A percentile compares a stretch with the other conserved stretches of the same genome.
phyloP scores from a whole-genome alignment of 129 eudicot species.

The Pulicaria dysenterica region DNA sequence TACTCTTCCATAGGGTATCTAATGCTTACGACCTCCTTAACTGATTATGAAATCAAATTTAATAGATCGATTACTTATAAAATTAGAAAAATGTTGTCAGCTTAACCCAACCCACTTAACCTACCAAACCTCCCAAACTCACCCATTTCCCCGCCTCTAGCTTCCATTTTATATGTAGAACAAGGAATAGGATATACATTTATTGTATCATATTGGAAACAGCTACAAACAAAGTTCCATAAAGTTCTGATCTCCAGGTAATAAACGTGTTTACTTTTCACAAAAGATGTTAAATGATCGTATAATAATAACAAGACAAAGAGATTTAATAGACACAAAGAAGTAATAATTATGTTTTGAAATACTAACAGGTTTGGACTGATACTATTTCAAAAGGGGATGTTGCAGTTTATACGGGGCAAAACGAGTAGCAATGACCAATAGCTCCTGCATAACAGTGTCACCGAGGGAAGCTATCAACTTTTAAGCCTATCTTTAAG shows the following conservation, averaged over 20 bases:
- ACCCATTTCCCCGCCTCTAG: background rate
- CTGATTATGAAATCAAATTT: background rate
- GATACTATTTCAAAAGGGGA: background rate
- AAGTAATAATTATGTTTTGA: background rate
- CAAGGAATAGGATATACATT: background rate
- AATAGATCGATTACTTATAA: background rate
- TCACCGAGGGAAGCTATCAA: slow-evolving; percentile 6
- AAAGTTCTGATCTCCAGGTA: background rate
- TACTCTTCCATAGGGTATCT: background rate
- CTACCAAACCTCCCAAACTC: background rate
- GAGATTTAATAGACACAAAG: background rate
- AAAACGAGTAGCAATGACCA: slow-evolving; percentile 9
- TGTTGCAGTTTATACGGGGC: slow-evolving; percentile 12
- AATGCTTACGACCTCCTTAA: background rate
- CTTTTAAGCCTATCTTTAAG: background rate
- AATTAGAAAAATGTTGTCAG: background rate
- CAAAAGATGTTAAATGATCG: background rate
- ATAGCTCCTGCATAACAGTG: background rate
- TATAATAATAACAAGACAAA: background rate
- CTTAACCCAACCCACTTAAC: background rate
- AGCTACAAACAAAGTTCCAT: background rate
- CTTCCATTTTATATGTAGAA: background rate
- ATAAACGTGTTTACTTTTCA: background rate
- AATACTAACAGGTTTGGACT: slow-evolving; percentile 1
- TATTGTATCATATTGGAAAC: background rate